These are phyloP conservation scores for Erigeron philadelphicus DNA, from an alignment of 140 eudicot genomes.

Conservation along the genomic window DNA sequence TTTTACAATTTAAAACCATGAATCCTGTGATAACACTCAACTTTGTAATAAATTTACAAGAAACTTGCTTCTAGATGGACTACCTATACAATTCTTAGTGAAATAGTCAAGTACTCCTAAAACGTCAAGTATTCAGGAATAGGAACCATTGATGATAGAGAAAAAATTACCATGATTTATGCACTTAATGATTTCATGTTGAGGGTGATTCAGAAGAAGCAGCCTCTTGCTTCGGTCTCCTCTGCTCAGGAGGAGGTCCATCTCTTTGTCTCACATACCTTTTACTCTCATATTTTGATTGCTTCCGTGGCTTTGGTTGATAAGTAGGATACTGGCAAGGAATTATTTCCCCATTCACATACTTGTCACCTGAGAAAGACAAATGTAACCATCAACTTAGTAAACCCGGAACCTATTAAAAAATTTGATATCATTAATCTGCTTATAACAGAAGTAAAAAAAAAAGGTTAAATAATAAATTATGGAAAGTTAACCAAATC, in stretches of 20 bases:
- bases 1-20: neutral
- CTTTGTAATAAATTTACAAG: neutral
- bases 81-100: neutral
- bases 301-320: conserved; percentile 72
- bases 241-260: conserved; percentile 71
- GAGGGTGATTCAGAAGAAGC: conserved; percentile 57
- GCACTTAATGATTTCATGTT: conserved; percentile 23
- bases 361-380: conserved; percentile 61
- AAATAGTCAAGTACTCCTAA: neutral
- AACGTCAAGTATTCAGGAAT: neutral
- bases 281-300: conserved; percentile 69
- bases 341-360: conserved; percentile 86
- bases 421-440: neutral
- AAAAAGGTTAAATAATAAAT: neutral
- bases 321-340: conserved; percentile 92
- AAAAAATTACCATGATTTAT: conserved; percentile 24
- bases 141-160: neutral
- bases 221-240: conserved; percentile 61
- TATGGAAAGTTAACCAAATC: neutral
- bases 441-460: neutral
- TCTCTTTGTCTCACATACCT: conserved; percentile 79
- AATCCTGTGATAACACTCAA: neutral
- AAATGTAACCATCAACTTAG: conserved; percentile 1
- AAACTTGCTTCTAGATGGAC: neutral
- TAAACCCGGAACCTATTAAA: neutral